Base-by-base conservation (phyloP, 331 rosid species). In the Prunus yedoensis region DNA sequence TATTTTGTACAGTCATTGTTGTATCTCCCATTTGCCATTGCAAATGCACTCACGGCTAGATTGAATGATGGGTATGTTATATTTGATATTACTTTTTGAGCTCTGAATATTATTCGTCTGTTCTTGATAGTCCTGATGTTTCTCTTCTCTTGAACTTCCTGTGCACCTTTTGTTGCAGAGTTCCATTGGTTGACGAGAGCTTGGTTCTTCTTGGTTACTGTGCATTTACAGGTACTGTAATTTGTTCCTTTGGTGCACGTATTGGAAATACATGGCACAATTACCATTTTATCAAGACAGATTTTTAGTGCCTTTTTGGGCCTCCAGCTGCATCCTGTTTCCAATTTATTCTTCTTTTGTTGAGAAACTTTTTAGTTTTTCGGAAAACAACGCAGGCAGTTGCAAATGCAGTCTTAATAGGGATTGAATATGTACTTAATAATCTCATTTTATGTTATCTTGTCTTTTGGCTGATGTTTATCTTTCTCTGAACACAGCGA, bases 21-120 rank as follows among this genome's bases (percentile, higher is more conserved):
- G 82, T 90, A 85, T 87, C 97, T 94, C 38, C 99, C 99, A 15
- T 83, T 94, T 18, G 99, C 99, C 46, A 85, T 92, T 80, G 99
- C 96, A 60, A 94, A 94, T 82, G 91, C 89, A 14, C 99, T 94
- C 27, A 86, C 94, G 21, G 91, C 99, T 49, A 91, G 78, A 79
- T 85, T 92, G 68, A 89, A 89, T 72, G 97, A 88, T 57, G 97
- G 99, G 99, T 94, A 91, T 78, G 95, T 76, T 77, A 70, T 45
- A 38, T 65, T 46, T 71, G 54, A 66, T 76, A 76, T 46, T 1
- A 61, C n/a, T 71, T 71, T 79, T 16, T 69, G 60, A 73, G 61
- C 66, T 80, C 46, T 59, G 6, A 32, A 63, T 46, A 43, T 56
- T 15, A 56, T 71, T 70, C n/a, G 17, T 51, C 49, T 75, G 63